Conservation (phyloP, 306 rosid genomes). For the Inga leiocalycina region DNA sequence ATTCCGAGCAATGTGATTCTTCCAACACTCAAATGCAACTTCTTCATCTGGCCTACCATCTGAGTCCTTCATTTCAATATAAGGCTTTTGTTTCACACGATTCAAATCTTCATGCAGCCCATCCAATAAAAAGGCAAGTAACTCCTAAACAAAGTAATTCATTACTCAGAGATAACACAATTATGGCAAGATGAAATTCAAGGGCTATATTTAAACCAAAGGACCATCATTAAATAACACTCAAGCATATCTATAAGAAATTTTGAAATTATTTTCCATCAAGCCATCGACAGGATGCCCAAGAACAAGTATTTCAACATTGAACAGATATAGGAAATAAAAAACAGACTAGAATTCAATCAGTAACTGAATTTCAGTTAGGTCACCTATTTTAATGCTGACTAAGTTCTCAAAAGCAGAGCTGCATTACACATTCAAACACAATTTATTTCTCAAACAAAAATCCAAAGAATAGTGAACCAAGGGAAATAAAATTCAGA, state of each 20-base stretch:
- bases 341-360: not conserved
- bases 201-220: conserved; percentile 24
- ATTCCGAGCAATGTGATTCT: conserved; percentile 92
- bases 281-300: not conserved
- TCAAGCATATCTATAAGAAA: not conserved
- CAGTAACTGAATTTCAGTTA: not conserved
- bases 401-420: not conserved
- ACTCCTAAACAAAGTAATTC: conserved; percentile 63
- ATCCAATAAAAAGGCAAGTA: conserved; percentile 97
- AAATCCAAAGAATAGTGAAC: not conserved
- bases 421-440: not conserved
- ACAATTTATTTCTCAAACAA: not conserved
- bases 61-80: conserved; percentile 94
- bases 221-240: not conserved
- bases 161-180: conserved; percentile 34
- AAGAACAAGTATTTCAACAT: not conserved
- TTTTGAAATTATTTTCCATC: not conserved
- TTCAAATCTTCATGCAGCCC: conserved; percentile 99
- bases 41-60: conserved; percentile 91
- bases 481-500: not conserved
- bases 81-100: conserved; percentile 97
- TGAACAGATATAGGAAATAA: not conserved
- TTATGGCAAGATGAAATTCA: conserved; percentile 19
- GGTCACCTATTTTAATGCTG: not conserved
- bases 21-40: conserved; percentile 97